Percentiles rank a stretch among this genome's conserved stretches.
Evolutionary conservation across 495 filamentous ascomycete genomes (phyloP).

Genomic region (Glonium stellatum): DNA sequence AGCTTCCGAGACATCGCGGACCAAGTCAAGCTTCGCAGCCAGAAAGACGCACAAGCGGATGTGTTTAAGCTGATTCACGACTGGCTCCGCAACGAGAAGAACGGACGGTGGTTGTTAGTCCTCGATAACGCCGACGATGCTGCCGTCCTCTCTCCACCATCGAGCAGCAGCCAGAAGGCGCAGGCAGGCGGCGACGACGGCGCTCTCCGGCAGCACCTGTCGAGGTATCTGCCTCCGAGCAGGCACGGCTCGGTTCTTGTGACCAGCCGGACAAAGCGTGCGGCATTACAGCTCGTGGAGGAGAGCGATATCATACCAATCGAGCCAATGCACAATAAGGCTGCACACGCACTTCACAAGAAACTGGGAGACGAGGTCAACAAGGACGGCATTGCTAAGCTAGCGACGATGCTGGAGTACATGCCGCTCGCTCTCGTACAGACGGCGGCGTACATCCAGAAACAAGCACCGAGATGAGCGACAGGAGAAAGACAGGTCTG

Average conservation of each 20-base stretch:
- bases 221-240: conserved; percentile 4
- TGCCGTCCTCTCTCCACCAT: conserved; percentile 31
- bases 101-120: conserved; percentile 42
- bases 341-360: conserved; percentile 37
- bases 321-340: conserved; percentile 27
- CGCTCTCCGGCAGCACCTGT: background rate
- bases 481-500: conserved; percentile 35
- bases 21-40: conserved; percentile 5
- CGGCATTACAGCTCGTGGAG: conserved; percentile 31
- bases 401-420: conserved; percentile 4
- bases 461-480: conserved; percentile 26
- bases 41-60: conserved; percentile 32
- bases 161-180: background rate
- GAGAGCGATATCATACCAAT: conserved; percentile 36
- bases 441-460: conserved; percentile 10
- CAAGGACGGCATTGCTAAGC: conserved; percentile 1
- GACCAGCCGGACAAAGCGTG: conserved; percentile 1
- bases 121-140: conserved; percentile 48
- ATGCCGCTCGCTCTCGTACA: conserved; percentile 11
- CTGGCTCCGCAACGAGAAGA: conserved; percentile 35
- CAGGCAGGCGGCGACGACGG: background rate
- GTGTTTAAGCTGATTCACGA: conserved; percentile 31
- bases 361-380: conserved; percentile 31
- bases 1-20: conserved; percentile 20
- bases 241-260: conserved; percentile 8